Base-by-base conservation (phyloP, 495 filamentous ascomycete species). In the Annulohypoxylon moriforme region DNA sequence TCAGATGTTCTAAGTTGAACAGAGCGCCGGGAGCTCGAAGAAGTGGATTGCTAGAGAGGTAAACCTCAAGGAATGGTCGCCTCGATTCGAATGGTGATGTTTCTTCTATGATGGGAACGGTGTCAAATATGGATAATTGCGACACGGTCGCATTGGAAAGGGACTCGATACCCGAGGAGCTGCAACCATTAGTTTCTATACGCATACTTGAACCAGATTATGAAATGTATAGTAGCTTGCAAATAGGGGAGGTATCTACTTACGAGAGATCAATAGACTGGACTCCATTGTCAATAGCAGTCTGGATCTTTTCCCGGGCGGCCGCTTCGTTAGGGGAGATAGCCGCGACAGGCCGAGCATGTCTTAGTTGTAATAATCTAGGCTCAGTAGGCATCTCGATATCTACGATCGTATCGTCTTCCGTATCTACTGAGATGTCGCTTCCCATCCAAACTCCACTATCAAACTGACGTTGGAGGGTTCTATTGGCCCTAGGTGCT, bases 391-490 rank as follows among this genome's bases (percentile, higher is more conserved):
- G 59, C 6, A 61, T 25, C 14, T 76, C 71, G 22, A 80, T 62
- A 0, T 80, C 73, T 40, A 40, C 6, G 20, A 13, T n/a, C 1
- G 78, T 46, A 20, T 67, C 65, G 3, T 82, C 82, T 22, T 83
- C 82, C 1, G 78, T 68, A 50, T 87, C 81, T 7, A 81, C 81
- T 14, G 79, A 75, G 9, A 52, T 77, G 62, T 92, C 91, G 72
- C 90, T 92, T 14, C 87, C 89, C 87, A 94, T 87, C 85, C 88
- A 94, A n/a, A 95, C 89, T 60, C 91, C 93, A 79, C 91, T 94
- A 76, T 96, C 93, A n/a, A 88, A 80, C 70, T 91, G 84, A 27
- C 92, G 82, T 75, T 85, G 84, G 31, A 93, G 86, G 4, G 83
- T 81, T 46, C 89, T 78, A 76, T 88, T 89, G 20, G 77, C 70